Conservation (phyloP, 2,329 filamentous ascomycete genomes). For the Fusarium setosum region DNA sequence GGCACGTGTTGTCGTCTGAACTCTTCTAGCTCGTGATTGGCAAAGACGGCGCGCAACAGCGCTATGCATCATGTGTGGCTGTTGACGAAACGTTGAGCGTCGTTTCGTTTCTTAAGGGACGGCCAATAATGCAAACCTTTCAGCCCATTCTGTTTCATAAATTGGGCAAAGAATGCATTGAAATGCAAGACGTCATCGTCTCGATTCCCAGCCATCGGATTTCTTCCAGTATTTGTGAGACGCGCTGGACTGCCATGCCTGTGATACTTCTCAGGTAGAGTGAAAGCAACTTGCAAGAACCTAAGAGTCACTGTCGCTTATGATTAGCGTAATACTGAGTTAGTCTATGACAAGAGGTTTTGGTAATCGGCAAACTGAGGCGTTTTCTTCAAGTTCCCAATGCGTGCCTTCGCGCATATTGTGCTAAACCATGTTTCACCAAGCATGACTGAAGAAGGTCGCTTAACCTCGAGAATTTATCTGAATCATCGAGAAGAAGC, state of each 20-base stretch:
- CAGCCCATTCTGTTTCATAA: not conserved
- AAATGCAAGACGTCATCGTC: not conserved
- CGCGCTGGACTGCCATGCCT: not conserved
- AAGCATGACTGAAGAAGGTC: not conserved
- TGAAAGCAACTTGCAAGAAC: no score
- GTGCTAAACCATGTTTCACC: constrained; percentile 1
- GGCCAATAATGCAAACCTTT: not conserved
- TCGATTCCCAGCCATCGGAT: not conserved
- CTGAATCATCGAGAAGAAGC: not conserved
- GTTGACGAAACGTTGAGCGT: not conserved
- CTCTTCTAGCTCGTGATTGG: not conserved
- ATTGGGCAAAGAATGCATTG: not conserved
- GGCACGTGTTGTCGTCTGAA: constrained; percentile 2
- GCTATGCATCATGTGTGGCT: not conserved
- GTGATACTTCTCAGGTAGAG: no score
- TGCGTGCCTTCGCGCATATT: no score
- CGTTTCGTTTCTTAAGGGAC: constrained; percentile 8
- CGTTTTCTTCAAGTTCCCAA: no score
- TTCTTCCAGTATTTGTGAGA: not conserved
- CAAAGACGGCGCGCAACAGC: not conserved
- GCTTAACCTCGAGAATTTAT: not conserved
- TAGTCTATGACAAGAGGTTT: no score
- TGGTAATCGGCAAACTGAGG: no score
- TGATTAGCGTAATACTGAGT: no score
- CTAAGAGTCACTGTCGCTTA: no score